A percentile compares a stretch with the other conserved stretches of the same genome.
phyloP scores from a whole-genome alignment of 495 filamentous ascomycete species.

The Neurospora sp. region DNA sequence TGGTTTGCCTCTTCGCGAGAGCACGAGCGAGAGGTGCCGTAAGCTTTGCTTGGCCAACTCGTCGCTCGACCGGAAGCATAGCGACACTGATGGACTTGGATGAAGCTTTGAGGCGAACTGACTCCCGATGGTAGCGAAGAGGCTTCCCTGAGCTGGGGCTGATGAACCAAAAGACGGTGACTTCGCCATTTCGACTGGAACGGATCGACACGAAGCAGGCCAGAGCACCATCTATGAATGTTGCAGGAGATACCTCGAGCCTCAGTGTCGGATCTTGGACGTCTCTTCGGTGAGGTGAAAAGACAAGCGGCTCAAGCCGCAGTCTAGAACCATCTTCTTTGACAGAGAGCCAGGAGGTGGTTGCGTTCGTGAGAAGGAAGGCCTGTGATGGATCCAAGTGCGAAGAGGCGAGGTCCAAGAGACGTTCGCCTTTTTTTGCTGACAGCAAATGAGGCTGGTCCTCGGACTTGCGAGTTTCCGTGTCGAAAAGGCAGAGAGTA shows the following conservation, averaged over 20 bases:
- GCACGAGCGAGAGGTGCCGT: neutral
- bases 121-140: conserved; percentile 12
- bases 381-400: conserved; percentile 36
- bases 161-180: conserved; percentile 21
- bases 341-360: conserved; percentile 22
- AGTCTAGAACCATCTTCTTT: conserved; percentile 5
- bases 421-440: conserved; percentile 23
- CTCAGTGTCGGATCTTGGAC: conserved; percentile 23
- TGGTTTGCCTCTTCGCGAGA: conserved; percentile 6
- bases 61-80: conserved; percentile 13
- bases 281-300: conserved; percentile 39
- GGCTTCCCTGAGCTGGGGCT: conserved; percentile 10
- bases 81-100: conserved; percentile 10
- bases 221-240: conserved; percentile 8
- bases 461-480: neutral
- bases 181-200: conserved; percentile 10
- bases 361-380: conserved; percentile 46
- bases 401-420: conserved; percentile 44
- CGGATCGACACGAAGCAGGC: conserved; percentile 21
- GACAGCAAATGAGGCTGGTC: neutral
- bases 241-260: conserved; percentile 20
- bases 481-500: conserved; percentile 13
- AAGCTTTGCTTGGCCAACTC: neutral
- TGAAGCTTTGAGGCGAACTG: conserved; percentile 8
- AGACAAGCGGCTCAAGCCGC: conserved; percentile 20